Evolutionary conservation across 2,329 filamentous ascomycete genomes (phyloP).

Genomic region (Beauveria sp.): DNA sequence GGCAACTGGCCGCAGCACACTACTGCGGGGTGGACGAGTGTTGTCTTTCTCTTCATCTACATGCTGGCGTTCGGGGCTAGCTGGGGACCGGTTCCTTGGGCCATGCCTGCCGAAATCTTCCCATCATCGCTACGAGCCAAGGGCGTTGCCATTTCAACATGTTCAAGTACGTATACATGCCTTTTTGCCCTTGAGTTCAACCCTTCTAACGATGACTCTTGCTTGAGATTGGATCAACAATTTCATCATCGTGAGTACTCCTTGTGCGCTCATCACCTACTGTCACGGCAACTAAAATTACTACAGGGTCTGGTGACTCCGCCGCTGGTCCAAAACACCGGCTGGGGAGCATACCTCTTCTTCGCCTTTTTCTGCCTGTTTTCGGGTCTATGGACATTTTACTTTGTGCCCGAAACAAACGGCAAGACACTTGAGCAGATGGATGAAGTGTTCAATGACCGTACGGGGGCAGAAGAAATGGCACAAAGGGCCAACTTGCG

Average conservation of each 20-base stretch:
- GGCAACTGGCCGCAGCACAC: conserved; percentile 19
- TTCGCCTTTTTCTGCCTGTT: conserved; percentile 52
- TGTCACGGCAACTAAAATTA: neutral
- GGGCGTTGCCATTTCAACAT: conserved; percentile 52
- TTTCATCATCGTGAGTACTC: neutral
- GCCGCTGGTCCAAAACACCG: conserved; percentile 45
- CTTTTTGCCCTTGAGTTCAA: conserved; percentile 34
- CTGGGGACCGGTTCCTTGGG: conserved; percentile 47
- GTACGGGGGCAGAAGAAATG: conserved; percentile 17
- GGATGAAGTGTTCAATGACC: conserved; percentile 31
- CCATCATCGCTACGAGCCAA: conserved; percentile 54
- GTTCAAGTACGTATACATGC: conserved; percentile 41
- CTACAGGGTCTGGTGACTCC: conserved; percentile 45
- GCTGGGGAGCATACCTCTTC: conserved; percentile 47
- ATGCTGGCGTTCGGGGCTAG: conserved; percentile 52
- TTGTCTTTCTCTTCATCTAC: conserved; percentile 38
- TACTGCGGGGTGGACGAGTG: conserved; percentile 21
- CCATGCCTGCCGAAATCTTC: conserved; percentile 50
- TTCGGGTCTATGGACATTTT: conserved; percentile 42
- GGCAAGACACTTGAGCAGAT: conserved; percentile 47
- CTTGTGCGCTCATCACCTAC: conserved; percentile 26
- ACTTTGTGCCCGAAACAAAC: conserved; percentile 51
- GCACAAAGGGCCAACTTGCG: neutral
- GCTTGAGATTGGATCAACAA: neutral
- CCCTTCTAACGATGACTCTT: neutral